Conservation (phyloP, 192 early-diverging fungal species). For the Haplosporangium gracile region DNA sequence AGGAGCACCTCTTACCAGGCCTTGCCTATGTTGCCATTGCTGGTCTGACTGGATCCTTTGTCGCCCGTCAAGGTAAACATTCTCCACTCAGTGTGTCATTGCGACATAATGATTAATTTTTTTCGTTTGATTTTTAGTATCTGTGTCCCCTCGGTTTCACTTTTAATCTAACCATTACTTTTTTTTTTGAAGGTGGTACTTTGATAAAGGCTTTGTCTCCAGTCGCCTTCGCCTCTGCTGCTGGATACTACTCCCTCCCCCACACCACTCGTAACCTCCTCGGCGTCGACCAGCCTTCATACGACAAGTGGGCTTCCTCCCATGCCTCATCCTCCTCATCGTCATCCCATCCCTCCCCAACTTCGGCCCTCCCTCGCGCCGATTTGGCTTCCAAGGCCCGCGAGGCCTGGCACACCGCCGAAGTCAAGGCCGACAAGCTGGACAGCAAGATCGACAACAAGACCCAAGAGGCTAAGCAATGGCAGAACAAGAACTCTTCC, state of each 20-base stretch:
- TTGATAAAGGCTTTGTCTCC: conserved; percentile 10
- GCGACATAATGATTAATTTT: not conserved
- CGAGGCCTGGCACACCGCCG: conserved; percentile 28
- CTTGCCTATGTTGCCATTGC: conserved; percentile 20
- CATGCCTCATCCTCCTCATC: not conserved
- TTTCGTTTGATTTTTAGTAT: too few species aligned
- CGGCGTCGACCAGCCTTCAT: conserved; percentile 4
- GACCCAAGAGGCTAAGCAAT: conserved; percentile 13
- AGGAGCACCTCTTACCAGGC: conserved; percentile 19
- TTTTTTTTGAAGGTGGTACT: not conserved
- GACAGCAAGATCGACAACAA: conserved; percentile 17
- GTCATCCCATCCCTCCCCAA: not conserved
- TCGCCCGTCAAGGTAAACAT: conserved; percentile 17
- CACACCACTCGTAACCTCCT: conserved; percentile 24
- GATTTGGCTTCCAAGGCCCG: conserved; percentile 16
- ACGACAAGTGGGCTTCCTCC: conserved; percentile 18
- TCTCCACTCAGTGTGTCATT: not conserved
- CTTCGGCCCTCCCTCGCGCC: not conserved
- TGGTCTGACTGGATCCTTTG: conserved; percentile 18
- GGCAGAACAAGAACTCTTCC: conserved; percentile 24
- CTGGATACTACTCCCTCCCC: conserved; percentile 19
- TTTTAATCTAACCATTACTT: not conserved
- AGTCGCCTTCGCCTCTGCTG: conserved; percentile 26
- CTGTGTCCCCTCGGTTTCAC: not conserved
- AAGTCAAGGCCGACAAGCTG: not conserved